A percentile compares a stretch with the other conserved stretches of the same genome.
Conservation (phyloP, 169 alveolate genomes). For the Eimeria tenella region DNA sequence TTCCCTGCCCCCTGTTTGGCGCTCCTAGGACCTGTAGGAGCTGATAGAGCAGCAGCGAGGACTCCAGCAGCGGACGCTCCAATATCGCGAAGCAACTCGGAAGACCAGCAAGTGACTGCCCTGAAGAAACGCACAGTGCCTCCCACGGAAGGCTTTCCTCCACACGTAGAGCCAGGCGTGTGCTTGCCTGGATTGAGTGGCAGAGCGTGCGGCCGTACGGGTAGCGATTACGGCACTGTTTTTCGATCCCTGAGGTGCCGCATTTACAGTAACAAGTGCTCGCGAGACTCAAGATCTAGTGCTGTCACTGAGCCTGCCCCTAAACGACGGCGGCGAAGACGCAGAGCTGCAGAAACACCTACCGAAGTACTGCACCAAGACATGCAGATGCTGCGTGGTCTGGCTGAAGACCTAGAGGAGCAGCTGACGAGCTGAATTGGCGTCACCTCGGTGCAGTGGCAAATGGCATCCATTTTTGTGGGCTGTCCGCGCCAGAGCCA, state of each 20-base stretch:
- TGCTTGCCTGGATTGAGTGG: background rate
- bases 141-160: background rate
- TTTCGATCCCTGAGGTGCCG: conserved; percentile 35
- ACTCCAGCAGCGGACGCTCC: background rate
- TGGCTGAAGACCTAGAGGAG: conserved; percentile 70
- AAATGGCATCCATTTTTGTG: background rate
- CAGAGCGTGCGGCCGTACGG: background rate
- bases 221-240: background rate
- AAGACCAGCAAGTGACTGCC: background rate
- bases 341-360: background rate
- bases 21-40: background rate
- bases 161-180: background rate
- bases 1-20: conserved; percentile 8
- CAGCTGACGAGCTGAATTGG: conserved; percentile 65
- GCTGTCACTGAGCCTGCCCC: background rate
- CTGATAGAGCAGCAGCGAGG: background rate
- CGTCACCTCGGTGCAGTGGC: background rate
- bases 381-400: conserved; percentile 54
- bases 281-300: background rate
- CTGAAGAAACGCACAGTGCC: background rate
- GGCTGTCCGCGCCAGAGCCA: background rate
- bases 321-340: conserved; percentile 60
- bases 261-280: conserved; percentile 46
- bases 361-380: conserved; percentile 28
- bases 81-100: conserved; percentile 4